A percentile compares a stretch with the other conserved stretches of the same genome.
Conservation (phyloP, 306 rosid genomes). For the Glycine tomentella region DNA sequence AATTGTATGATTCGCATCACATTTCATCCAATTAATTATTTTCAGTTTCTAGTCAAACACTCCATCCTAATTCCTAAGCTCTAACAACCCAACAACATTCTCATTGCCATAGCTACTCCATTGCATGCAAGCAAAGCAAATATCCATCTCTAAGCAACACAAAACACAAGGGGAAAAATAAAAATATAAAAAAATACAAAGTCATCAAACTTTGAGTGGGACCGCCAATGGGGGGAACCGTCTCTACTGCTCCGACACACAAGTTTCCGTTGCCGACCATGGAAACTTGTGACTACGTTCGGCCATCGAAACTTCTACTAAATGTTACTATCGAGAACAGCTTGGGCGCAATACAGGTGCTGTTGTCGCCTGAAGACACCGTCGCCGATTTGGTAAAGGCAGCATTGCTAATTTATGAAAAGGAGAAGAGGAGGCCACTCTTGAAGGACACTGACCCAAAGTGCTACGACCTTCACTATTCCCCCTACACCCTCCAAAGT, state of each 20-base stretch:
- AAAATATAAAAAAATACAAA: too few relatives aligned
- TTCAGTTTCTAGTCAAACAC: too few relatives aligned
- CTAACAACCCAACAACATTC: too few relatives aligned
- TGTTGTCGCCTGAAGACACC: slow-evolving; percentile 56
- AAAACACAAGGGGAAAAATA: too few relatives aligned
- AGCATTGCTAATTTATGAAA: slow-evolving; percentile 50
- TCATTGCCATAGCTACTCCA: too few relatives aligned
- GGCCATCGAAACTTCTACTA: slow-evolving; percentile 57
- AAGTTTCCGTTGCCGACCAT: slow-evolving; percentile 7
- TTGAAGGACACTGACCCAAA: slow-evolving; percentile 40
- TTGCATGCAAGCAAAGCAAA: too few relatives aligned
- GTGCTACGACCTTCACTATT: slow-evolving; percentile 65
- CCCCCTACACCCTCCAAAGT: slow-evolving; percentile 72
- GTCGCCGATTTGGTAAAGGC: slow-evolving; percentile 59
- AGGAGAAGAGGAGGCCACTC: slow-evolving; percentile 67
- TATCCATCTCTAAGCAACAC: too few relatives aligned
- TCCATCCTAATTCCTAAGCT: too few relatives aligned
- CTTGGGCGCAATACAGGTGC: slow-evolving; percentile 63
- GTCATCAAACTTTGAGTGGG: too few relatives aligned
- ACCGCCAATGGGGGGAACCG: slow-evolving; percentile 36
- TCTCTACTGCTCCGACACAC: slow-evolving; percentile 1
- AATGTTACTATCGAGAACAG: slow-evolving; percentile 67
- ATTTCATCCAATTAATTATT: too few relatives aligned
- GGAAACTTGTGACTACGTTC: neutral
- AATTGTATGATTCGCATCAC: too few relatives aligned